These are phyloP conservation scores for Thalassiosira oceanica DNA, from an alignment of 352 stramenopile species.

Conservation along the genomic window DNA sequence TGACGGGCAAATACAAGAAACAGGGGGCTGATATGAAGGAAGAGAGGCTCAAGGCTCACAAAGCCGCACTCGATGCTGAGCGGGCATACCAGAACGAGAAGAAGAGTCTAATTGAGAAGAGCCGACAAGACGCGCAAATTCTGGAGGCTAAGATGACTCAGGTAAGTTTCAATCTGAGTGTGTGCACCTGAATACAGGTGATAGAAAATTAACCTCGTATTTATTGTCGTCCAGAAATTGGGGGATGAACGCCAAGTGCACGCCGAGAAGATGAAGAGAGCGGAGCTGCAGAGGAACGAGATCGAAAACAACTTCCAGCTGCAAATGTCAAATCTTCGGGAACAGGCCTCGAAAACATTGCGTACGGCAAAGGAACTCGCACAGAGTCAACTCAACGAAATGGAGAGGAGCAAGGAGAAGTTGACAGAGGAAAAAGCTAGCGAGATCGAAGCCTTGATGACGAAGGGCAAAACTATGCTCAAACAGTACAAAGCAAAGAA, in stretches of 20 bases:
- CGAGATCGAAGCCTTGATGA: conserved; percentile 29
- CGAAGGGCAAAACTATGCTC: conserved; percentile 42
- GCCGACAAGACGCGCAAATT: conserved; percentile 22
- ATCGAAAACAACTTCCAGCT: conserved; percentile 33
- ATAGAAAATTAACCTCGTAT: too few species aligned
- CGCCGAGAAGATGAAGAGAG: conserved; percentile 40
- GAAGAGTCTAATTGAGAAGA: conserved; percentile 29
- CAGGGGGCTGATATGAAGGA: conserved; percentile 48
- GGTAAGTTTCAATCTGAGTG: too few species aligned
- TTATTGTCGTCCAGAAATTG: too few species aligned
- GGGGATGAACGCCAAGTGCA: conserved; percentile 37
- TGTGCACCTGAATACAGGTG: too few species aligned
- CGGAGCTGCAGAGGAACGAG: conserved; percentile 23
- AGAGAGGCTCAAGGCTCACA: conserved; percentile 33
- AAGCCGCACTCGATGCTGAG: conserved; percentile 43
- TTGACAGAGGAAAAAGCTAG: conserved; percentile 28
- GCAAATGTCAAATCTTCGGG: conserved; percentile 23
- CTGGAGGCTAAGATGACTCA: conserved; percentile 35
- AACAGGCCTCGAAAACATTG: conserved; percentile 26
- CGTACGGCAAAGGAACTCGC: conserved; percentile 27
- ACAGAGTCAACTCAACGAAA: conserved; percentile 28
- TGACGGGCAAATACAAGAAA: conserved; percentile 38
- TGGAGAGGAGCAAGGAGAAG: conserved; percentile 35
- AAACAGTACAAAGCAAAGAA: conserved; percentile 21
- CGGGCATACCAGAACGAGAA: conserved; percentile 36